These are phyloP conservation scores for Candida quercuum DNA, from an alignment of 805 yeast genomes.

Conservation along the genomic window DNA sequence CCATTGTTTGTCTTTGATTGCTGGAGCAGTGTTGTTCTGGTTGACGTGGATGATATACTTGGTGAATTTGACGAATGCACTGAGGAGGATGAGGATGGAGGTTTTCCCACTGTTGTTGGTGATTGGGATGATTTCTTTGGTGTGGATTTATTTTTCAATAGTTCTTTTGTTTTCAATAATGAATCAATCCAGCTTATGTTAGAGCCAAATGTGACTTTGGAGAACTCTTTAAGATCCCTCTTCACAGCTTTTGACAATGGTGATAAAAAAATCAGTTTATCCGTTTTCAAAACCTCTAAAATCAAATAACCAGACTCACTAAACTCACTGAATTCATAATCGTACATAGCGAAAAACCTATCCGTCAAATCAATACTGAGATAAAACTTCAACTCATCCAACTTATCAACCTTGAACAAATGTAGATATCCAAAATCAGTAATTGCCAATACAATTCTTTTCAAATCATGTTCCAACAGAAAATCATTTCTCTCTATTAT, in stretches of 20 bases:
- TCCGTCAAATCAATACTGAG: slow-evolving; percentile 41
- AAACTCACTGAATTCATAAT: slow-evolving; percentile 66
- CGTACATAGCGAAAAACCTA: slow-evolving; percentile 66
- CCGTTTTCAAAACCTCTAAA: slow-evolving; percentile 52
- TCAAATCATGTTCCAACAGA: slow-evolving; percentile 16
- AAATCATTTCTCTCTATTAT: slow-evolving; percentile 23
- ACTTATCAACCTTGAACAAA: slow-evolving; percentile 21
- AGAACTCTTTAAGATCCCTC: slow-evolving; percentile 12
- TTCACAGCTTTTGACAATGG: slow-evolving; percentile 26
- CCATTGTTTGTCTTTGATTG: slow-evolving; percentile 1
- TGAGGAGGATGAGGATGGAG: not conserved
- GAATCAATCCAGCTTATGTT: slow-evolving; percentile 66
- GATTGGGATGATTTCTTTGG: slow-evolving; percentile 1
- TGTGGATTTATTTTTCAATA: slow-evolving; percentile 29
- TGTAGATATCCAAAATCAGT: slow-evolving; percentile 30
- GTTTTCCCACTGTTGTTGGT: not conserved
- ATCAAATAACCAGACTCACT: slow-evolving; percentile 57
- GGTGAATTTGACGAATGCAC: slow-evolving; percentile 9
- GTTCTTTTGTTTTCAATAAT: slow-evolving; percentile 57
- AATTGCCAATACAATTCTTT: slow-evolving; percentile 25
- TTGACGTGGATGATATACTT: slow-evolving; percentile 2
- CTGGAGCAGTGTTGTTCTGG: slow-evolving; percentile 3
- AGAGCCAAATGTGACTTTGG: slow-evolving; percentile 37
- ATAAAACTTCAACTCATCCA: slow-evolving; percentile 14
- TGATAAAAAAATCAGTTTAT: slow-evolving; percentile 52